Percentiles rank a stretch among this genome's conserved stretches.
phyloP scores from a whole-genome alignment of 257 asterid genomes.

The Jacaranda copaia region DNA sequence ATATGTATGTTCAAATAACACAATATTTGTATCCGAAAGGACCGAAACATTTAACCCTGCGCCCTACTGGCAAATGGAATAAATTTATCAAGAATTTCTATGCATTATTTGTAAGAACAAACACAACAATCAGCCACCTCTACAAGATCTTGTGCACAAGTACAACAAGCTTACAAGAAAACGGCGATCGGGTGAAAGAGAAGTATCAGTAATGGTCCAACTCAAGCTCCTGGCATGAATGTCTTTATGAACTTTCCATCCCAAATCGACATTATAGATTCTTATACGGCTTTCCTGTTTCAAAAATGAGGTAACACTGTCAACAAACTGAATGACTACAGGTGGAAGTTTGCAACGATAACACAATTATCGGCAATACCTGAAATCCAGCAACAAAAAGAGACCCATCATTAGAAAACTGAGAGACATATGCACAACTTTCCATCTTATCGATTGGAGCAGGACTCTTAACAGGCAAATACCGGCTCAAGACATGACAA shows the following conservation, averaged over 20 bases:
- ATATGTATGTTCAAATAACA: too few relatives aligned
- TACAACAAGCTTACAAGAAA: constrained; percentile 68
- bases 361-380: constrained; percentile 49
- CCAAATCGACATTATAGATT: constrained; percentile 77
- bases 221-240: constrained; percentile 80
- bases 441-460: constrained; percentile 63
- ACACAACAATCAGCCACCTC: constrained; percentile 9
- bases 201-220: constrained; percentile 97
- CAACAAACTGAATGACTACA: constrained; percentile 15
- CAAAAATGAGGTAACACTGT: background rate
- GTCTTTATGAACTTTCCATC: constrained; percentile 88
- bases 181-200: constrained; percentile 87
- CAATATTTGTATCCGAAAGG: too few relatives aligned
- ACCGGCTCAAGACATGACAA: constrained; percentile 81
- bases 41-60: too few relatives aligned
- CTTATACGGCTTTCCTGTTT: constrained; percentile 84
- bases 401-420: constrained; percentile 89
- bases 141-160: background rate
- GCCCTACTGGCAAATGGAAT: background rate
- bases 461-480: constrained; percentile 77
- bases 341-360: constrained; percentile 14
- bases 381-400: constrained; percentile 91
- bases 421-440: constrained; percentile 80
- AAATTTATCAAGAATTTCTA: constrained; percentile 5
- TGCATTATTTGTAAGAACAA: background rate